Conservation (phyloP, 2,329 filamentous ascomycete species). For the Acrocalymma vagum region DNA sequence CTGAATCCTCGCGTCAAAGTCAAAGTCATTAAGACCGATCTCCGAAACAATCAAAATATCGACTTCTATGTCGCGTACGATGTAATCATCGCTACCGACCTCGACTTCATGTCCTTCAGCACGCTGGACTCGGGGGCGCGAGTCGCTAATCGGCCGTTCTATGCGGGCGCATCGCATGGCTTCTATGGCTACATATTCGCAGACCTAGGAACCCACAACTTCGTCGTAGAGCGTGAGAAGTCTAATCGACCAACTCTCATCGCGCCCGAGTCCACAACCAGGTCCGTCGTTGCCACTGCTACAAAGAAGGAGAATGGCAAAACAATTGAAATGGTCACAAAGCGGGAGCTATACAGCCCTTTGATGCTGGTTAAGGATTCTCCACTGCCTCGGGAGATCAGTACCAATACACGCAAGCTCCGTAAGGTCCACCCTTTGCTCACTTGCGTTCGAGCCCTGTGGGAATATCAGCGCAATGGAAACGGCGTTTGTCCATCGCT, state of each 20-base stretch:
- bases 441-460: constrained; percentile 86
- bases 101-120: constrained; percentile 76
- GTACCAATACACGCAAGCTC: constrained; percentile 72
- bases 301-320: constrained; percentile 70
- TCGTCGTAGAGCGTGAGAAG: constrained; percentile 83
- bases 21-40: constrained; percentile 72
- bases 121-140: constrained; percentile 88
- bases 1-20: constrained; percentile 90
- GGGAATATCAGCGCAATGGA: constrained; percentile 76
- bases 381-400: constrained; percentile 72
- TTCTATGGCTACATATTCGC: constrained; percentile 96
- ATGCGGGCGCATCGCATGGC: constrained; percentile 86
- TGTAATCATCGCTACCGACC: constrained; percentile 88
- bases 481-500: constrained; percentile 54
- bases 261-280: constrained; percentile 78
- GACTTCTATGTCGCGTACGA: constrained; percentile 83
- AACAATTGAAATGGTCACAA: constrained; percentile 84
- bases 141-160: constrained; percentile 81
- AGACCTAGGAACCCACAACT: constrained; percentile 90
- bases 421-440: constrained; percentile 83
- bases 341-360: constrained; percentile 89
- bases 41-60: constrained; percentile 66
- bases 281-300: constrained; percentile 75
- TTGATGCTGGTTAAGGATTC: constrained; percentile 86
- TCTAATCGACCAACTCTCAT: constrained; percentile 71